Evolutionary conservation across 2,329 filamentous ascomycete species (phyloP).

Genomic region (Colletotrichum sp.): DNA sequence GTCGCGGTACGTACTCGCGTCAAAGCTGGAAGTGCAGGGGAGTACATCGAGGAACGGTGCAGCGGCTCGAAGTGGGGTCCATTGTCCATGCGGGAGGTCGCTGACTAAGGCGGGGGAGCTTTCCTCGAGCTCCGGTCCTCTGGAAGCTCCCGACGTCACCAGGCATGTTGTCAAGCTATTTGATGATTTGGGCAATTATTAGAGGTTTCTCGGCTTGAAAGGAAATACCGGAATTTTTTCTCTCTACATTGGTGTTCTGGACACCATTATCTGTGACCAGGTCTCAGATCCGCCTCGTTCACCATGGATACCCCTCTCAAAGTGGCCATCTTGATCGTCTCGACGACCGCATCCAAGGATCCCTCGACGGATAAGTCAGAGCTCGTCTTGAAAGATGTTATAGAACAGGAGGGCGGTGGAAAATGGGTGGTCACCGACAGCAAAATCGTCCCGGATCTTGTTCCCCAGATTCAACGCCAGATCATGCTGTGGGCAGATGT

Average conservation of each 20-base stretch:
- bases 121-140: not conserved
- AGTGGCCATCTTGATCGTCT: slow-evolving; percentile 84
- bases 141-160: slow-evolving; percentile 13
- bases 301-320: slow-evolving; percentile 57
- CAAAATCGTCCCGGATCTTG: slow-evolving; percentile 81
- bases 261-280: not conserved
- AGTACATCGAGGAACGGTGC: too few relatives aligned
- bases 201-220: not conserved
- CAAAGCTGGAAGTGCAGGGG: not conserved
- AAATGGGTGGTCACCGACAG: slow-evolving; percentile 75
- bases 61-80: not conserved
- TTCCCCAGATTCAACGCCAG: slow-evolving; percentile 74
- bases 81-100: not conserved
- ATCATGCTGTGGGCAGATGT: slow-evolving; percentile 77
- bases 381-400: slow-evolving; percentile 69
- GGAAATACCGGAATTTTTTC: not conserved
- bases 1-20: not conserved
- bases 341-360: slow-evolving; percentile 85
- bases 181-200: not conserved
- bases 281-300: not conserved
- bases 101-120: slow-evolving; percentile 18
- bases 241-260: not conserved
- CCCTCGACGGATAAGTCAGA: slow-evolving; percentile 79
- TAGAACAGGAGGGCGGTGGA: slow-evolving; percentile 68
- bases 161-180: not conserved